Base-by-base conservation (phyloP, 1,139 yeast species). In the Pneumocystis murina region DNA sequence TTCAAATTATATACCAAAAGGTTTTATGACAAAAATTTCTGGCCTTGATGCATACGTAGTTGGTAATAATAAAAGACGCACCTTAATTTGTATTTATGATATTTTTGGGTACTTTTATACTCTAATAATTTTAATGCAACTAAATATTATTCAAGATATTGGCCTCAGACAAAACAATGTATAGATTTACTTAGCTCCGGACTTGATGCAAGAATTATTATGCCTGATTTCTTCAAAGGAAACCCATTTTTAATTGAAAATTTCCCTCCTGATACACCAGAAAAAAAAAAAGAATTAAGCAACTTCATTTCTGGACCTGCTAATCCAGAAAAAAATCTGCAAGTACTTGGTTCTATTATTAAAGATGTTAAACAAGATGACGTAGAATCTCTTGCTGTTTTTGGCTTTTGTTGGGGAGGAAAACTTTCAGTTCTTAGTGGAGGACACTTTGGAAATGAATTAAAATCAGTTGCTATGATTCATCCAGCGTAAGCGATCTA, bases 371-470 rank as follows among this genome's bases (percentile, higher is more conserved):
- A 30, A 30, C n/a, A 60, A 60, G 57, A 60, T 28, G 30, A n/a
- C 1, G 17, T n/a, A 10, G 28, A 58, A 58, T 58, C 43, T 12
- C 62, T 60, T 28, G 62, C n/a, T 6, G 48, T 60, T 20, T 60
- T 41, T 16, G 62, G 62, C 16, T 60, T 60, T 60, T 60, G 62
- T 30, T 60, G 62, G 62, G 62, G 62, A 14, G 43, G 55, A 12
- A 60, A 60, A 33, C 48, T 60, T 20, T 36, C 57, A 14, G 55
- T 54, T 20, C 55, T 48, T 48, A 12, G 55, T 24, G 55, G 55
- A 48, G 55, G 33, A 8, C 16, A 20, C 28, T 28, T 24, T 60
- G 35, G 62, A 7, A 16, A 41, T 20, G 20, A 39, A 20, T 10
- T 60, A 8, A 36, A 60, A 12, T 14, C 61, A 3, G 35, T 60